Evolutionary conservation across 345 rosid genomes (phyloP).

Genomic region (Turnera subulata): DNA sequence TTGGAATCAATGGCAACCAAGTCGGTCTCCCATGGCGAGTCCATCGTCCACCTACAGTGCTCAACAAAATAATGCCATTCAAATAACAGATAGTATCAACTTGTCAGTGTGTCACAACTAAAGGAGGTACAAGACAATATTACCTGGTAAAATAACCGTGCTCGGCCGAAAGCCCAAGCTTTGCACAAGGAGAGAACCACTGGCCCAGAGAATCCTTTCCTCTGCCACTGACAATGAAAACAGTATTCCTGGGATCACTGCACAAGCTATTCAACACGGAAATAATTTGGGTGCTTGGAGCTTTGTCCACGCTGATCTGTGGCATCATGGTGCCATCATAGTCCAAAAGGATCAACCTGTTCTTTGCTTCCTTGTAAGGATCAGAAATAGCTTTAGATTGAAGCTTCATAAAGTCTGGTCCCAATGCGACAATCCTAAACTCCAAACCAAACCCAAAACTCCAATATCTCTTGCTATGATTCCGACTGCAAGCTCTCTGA

Average conservation of each 20-base stretch:
- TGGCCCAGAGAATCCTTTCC: conserved; percentile 61
- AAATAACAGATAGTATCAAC: neutral
- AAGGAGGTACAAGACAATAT: conserved; percentile 1
- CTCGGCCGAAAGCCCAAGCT: conserved; percentile 76
- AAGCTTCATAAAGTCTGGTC: conserved; percentile 62
- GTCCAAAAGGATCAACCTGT: conserved; percentile 69
- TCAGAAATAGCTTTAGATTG: conserved; percentile 41
- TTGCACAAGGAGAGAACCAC: conserved; percentile 67
- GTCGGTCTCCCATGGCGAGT: conserved; percentile 57
- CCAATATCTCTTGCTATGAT: conserved; percentile 65
- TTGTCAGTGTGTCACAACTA: neutral
- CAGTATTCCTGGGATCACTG: conserved; percentile 62
- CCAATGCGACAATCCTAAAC: conserved; percentile 67
- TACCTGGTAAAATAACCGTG: conserved; percentile 83
- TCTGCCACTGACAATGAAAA: conserved; percentile 83
- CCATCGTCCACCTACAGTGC: conserved; percentile 47
- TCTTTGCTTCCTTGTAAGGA: conserved; percentile 47
- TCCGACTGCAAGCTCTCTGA: conserved; percentile 71
- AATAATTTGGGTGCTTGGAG: conserved; percentile 52
- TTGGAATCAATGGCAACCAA: conserved; percentile 32
- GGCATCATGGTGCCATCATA: conserved; percentile 84
- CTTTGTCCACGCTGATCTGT: conserved; percentile 43
- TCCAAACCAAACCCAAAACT: conserved; percentile 68
- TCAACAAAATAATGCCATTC: neutral
- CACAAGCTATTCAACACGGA: conserved; percentile 53